Evolutionary conservation across 2,329 filamentous ascomycete species (phyloP).

Genomic region (Xylariomycetidae sp.): DNA sequence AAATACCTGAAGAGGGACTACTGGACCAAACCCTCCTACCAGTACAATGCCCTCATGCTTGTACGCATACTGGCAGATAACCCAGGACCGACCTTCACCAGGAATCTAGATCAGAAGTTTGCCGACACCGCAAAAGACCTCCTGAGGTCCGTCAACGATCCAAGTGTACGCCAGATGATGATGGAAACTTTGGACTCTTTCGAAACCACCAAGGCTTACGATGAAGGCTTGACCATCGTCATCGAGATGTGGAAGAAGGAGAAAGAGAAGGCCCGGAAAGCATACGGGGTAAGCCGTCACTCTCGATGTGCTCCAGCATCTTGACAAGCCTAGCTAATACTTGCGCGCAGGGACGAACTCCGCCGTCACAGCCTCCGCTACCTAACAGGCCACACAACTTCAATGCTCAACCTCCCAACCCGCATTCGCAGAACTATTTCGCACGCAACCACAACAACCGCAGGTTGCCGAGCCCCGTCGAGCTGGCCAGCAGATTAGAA

Average conservation of each 20-base stretch:
- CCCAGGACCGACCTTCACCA: conserved; percentile 84
- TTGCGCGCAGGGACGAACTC: background rate
- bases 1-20: conserved; percentile 76
- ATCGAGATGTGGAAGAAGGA: conserved; percentile 88
- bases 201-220: conserved; percentile 64
- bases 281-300: conserved; percentile 39
- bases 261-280: conserved; percentile 60
- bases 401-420: conserved; percentile 38
- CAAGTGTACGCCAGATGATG: conserved; percentile 76
- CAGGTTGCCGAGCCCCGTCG: conserved; percentile 61
- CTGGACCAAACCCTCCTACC: conserved; percentile 60
- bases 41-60: conserved; percentile 97
- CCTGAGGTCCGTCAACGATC: conserved; percentile 65
- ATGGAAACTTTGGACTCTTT: conserved; percentile 82
- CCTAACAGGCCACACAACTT: conserved; percentile 32
- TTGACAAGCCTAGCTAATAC: too few species aligned
- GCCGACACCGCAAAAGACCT: conserved; percentile 70
- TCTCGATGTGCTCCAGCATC: too few species aligned
- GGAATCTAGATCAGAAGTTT: conserved; percentile 83
- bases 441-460: conserved; percentile 44
- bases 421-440: conserved; percentile 53
- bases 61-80: conserved; percentile 89
- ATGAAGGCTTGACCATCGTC: conserved; percentile 67
- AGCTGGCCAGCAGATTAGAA: conserved; percentile 78
- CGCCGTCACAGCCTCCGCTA: conserved; percentile 19